Evolutionary conservation across 1,284 basidiomycete genomes (phyloP).

Genomic region (Sporisorium iseilematis-ciliati): DNA sequence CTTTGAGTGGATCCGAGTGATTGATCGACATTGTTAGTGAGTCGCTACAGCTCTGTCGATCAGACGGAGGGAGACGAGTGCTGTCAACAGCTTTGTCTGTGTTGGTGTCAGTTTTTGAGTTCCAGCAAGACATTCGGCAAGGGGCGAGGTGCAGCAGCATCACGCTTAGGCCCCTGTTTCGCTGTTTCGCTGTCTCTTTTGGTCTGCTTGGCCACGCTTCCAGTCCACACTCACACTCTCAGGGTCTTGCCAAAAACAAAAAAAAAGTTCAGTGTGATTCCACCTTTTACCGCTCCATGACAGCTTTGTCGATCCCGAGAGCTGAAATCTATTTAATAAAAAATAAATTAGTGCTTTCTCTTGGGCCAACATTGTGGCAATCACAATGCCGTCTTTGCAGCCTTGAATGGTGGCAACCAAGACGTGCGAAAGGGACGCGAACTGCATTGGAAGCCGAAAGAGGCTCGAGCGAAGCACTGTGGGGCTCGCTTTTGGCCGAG

Average conservation of each 20-base stretch:
- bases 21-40: neutral
- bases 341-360: neutral
- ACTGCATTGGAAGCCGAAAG: neutral
- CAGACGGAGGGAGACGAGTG: neutral
- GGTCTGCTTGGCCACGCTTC: neutral
- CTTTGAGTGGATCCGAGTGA: neutral
- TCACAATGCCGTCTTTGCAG: too few relatives aligned
- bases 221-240: neutral
- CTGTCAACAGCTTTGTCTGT: neutral
- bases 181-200: too few relatives aligned
- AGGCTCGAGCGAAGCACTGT: neutral
- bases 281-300: neutral
- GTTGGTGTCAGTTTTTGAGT: too few relatives aligned
- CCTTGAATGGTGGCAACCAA: too few relatives aligned
- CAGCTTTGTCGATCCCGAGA: constrained; percentile 3
- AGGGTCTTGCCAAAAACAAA: neutral
- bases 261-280: constrained; percentile 3
- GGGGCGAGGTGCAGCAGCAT: neutral
- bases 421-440: too few relatives aligned
- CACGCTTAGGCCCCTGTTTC: constrained; percentile 5
- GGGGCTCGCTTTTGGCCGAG: neutral
- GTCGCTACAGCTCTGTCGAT: neutral
- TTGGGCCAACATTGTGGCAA: neutral
- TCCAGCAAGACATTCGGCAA: neutral
- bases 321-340: neutral